phyloP scores from a whole-genome alignment of 345 rosid genomes.

The Mangifera indica region DNA sequence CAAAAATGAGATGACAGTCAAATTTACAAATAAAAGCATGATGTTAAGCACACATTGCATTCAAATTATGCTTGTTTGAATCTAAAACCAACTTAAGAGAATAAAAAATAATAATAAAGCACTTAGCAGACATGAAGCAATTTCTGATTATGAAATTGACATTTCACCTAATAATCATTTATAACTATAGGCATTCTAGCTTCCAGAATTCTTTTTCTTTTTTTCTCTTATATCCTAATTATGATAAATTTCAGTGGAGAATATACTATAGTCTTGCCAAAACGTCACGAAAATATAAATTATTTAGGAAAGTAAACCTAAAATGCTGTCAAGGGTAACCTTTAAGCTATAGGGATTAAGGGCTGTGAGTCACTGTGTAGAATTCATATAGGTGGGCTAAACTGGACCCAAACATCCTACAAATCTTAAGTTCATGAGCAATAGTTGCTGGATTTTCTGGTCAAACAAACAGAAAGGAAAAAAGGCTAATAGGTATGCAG shows the following conservation, averaged over 20 bases:
- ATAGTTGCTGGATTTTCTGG: not conserved
- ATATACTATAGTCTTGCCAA: too few species aligned
- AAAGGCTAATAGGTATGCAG: too few species aligned
- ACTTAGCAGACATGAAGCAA: not conserved
- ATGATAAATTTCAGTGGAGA: too few species aligned
- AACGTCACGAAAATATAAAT: not conserved
- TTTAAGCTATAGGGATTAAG: not conserved
- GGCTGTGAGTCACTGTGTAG: not conserved
- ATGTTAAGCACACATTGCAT: not conserved
- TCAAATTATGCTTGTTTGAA: not conserved
- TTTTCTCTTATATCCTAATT: too few species aligned
- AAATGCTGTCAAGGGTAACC: not conserved
- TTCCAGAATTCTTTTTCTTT: not conserved
- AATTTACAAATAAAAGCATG: not conserved
- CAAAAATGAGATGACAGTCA: not conserved
- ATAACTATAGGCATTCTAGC: not conserved
- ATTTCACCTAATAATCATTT: not conserved
- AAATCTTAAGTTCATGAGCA: not conserved
- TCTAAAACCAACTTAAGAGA: not conserved
- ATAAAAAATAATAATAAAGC: not conserved
- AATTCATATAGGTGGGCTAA: not conserved
- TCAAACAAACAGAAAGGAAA: not conserved
- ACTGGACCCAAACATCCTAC: not conserved
- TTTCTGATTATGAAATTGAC: not conserved
- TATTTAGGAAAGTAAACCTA: not conserved